A percentile compares a stretch with the other conserved stretches of the same genome.
phyloP scores from a whole-genome alignment of 768 basidiomycete species.

The Phylloporus arenicola region DNA sequence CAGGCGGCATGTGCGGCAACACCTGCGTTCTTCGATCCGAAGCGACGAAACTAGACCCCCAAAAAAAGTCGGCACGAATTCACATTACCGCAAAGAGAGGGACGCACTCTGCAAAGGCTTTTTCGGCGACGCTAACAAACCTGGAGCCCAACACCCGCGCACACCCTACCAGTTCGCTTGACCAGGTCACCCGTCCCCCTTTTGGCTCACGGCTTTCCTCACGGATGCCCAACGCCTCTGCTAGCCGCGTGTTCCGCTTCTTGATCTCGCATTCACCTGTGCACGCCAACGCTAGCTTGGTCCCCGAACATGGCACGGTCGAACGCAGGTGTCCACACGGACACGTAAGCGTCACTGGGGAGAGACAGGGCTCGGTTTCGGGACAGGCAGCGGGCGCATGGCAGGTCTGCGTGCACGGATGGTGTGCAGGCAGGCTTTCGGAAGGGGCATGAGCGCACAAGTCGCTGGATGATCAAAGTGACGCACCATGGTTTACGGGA shows the following conservation, averaged over 20 bases:
- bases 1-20: constrained; percentile 74
- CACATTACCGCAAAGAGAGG: neutral
- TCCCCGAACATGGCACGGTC: constrained; percentile 59
- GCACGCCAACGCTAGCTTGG: constrained; percentile 56
- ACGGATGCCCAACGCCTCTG: constrained; percentile 87
- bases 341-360: constrained; percentile 65
- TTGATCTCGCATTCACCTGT: constrained; percentile 77
- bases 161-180: constrained; percentile 56
- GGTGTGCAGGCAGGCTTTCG: constrained; percentile 56
- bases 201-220: constrained; percentile 38
- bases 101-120: constrained; percentile 73
- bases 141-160: constrained; percentile 45
- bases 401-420: constrained; percentile 73
- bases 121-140: constrained; percentile 73
- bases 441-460: neutral
- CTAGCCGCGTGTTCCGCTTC: constrained; percentile 82
- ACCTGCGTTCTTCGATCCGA: constrained; percentile 67
- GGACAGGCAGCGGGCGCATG: constrained; percentile 87
- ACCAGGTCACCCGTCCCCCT: constrained; percentile 45
- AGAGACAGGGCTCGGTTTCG: constrained; percentile 72
- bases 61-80: neutral
- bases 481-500: constrained; percentile 75
- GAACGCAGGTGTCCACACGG: constrained; percentile 81
- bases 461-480: neutral
- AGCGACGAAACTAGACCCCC: constrained; percentile 44